phyloP scores from a whole-genome alignment of 2,329 filamentous ascomycete genomes.

The Cordyceps farinosa region DNA sequence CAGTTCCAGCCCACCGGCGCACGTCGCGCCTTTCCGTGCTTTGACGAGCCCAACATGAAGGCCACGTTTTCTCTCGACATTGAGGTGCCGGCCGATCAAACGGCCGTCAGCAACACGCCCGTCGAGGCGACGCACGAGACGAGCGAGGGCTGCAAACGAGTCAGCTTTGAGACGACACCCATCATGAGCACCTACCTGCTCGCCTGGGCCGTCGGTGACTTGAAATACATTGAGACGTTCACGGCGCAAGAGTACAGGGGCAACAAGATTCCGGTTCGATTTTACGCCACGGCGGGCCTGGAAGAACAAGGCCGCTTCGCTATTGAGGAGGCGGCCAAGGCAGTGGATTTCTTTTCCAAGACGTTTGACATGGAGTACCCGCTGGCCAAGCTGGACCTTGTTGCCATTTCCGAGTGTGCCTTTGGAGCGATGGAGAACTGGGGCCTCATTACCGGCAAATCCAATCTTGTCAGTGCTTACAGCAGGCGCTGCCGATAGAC shows the following conservation, averaged over 20 bases:
- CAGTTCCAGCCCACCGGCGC: conserved; percentile 98
- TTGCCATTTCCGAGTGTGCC: conserved; percentile 92
- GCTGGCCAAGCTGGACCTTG: conserved; percentile 53
- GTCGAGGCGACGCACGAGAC: conserved; percentile 73
- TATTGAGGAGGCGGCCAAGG: conserved; percentile 81
- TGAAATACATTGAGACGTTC: conserved; percentile 90
- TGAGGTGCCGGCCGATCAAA: conserved; percentile 83
- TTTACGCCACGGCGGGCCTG: conserved; percentile 88
- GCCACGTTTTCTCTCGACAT: conserved; percentile 88
- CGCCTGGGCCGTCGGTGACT: conserved; percentile 27
- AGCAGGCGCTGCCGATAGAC: conserved; percentile 19
- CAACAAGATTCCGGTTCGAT: conserved; percentile 81
- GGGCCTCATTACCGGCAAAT: conserved; percentile 91
- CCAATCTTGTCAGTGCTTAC: conserved; percentile 48
- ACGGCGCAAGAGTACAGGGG: conserved; percentile 89
- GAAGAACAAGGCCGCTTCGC: conserved; percentile 90
- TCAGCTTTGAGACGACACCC: conserved; percentile 88
- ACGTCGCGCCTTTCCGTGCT: conserved; percentile 88
- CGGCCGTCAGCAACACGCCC: conserved; percentile 96
- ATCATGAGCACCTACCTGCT: conserved; percentile 81
- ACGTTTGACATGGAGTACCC: conserved; percentile 78
- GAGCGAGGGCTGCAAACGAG: conserved; percentile 72
- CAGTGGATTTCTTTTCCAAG: conserved; percentile 91
- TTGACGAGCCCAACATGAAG: conserved; percentile 93
- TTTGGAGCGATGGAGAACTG: conserved; percentile 98